phyloP scores from a whole-genome alignment of 1,139 yeast genomes.

The Chernovozyma sophiae-reginae region DNA sequence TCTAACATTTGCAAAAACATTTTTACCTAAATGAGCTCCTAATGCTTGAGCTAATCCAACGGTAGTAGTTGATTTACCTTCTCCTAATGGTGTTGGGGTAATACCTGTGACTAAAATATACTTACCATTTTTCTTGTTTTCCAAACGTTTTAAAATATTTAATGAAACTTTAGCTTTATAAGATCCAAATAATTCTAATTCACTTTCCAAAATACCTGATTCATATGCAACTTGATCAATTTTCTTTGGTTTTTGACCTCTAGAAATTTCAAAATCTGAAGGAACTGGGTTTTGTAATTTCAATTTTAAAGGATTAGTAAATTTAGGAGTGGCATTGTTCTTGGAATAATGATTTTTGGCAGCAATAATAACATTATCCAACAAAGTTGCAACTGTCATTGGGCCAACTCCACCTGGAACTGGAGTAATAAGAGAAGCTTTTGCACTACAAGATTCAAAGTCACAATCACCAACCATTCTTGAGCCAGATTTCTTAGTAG shows the following conservation, averaged over 20 bases:
- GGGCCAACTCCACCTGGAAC: slow-evolving; percentile 99
- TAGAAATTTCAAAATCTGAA: slow-evolving; percentile 86
- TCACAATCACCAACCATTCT: slow-evolving; percentile 95
- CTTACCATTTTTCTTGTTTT: slow-evolving; percentile 71
- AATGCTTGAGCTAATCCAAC: slow-evolving; percentile 95
- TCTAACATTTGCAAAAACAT: slow-evolving; percentile 92
- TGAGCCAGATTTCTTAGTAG: slow-evolving; percentile 74
- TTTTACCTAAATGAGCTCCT: slow-evolving; percentile 85
- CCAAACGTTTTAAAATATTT: slow-evolving; percentile 67
- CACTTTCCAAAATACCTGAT: slow-evolving; percentile 75
- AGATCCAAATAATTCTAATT: slow-evolving; percentile 88
- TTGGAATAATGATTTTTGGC: slow-evolving; percentile 56
- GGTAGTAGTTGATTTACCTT: slow-evolving; percentile 96
- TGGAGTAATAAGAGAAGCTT: slow-evolving; percentile 81
- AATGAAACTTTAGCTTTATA: slow-evolving; percentile 89
- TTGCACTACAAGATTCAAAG: slow-evolving; percentile 58
- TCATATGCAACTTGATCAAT: slow-evolving; percentile 80
- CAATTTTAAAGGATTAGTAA: slow-evolving; percentile 61
- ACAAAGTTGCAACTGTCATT: slow-evolving; percentile 96
- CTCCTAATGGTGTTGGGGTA: slow-evolving; percentile 98
- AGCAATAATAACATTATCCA: slow-evolving; percentile 80
- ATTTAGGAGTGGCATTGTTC: slow-evolving; percentile 46
- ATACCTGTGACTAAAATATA: slow-evolving; percentile 94
- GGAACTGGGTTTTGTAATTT: slow-evolving; percentile 79
- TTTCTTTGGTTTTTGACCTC: slow-evolving; percentile 84